phyloP scores from a whole-genome alignment of 1,139 yeast species.

The Hyphopichia burtonii region DNA sequence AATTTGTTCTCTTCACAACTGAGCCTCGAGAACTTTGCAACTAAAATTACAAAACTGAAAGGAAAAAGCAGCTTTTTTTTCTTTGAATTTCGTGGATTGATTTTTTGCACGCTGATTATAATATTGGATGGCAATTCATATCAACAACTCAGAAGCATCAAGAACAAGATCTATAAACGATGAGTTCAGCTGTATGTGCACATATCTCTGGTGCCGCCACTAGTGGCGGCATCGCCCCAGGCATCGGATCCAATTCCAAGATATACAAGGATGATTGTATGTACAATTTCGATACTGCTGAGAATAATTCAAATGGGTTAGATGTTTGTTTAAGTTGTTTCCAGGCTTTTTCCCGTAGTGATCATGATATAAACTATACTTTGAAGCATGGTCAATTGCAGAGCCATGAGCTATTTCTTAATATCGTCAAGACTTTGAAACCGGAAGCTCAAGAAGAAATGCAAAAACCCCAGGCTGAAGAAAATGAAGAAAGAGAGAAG shows the following conservation, averaged over 20 bases:
- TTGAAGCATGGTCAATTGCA: slow-evolving; percentile 48
- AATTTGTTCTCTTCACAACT: slow-evolving; percentile 1
- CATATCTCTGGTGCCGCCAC: slow-evolving; percentile 1
- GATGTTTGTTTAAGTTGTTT: slow-evolving; percentile 73
- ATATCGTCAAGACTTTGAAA: slow-evolving; percentile 50
- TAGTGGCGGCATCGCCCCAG: not conserved
- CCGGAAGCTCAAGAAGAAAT: slow-evolving; percentile 26
- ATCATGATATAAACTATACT: slow-evolving; percentile 49
- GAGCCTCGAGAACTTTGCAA: not conserved
- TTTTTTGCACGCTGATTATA: not conserved
- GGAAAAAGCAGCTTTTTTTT: no score
- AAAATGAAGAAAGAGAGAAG: slow-evolving; percentile 28
- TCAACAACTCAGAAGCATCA: not conserved
- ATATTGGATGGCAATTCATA: not conserved
- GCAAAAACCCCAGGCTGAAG: slow-evolving; percentile 15
- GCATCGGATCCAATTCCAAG: slow-evolving; percentile 9
- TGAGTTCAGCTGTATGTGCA: slow-evolving; percentile 4
- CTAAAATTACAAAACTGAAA: not conserved
- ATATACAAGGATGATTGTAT: slow-evolving; percentile 84
- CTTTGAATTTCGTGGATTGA: not conserved
- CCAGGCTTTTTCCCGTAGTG: slow-evolving; percentile 58
- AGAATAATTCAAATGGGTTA: slow-evolving; percentile 56
- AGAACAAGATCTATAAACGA: not conserved
- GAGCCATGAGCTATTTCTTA: slow-evolving; percentile 56
- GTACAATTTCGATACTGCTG: slow-evolving; percentile 74